Conservation (phyloP, 768 basidiomycete species). For the Neoboletus subvelutipes region DNA sequence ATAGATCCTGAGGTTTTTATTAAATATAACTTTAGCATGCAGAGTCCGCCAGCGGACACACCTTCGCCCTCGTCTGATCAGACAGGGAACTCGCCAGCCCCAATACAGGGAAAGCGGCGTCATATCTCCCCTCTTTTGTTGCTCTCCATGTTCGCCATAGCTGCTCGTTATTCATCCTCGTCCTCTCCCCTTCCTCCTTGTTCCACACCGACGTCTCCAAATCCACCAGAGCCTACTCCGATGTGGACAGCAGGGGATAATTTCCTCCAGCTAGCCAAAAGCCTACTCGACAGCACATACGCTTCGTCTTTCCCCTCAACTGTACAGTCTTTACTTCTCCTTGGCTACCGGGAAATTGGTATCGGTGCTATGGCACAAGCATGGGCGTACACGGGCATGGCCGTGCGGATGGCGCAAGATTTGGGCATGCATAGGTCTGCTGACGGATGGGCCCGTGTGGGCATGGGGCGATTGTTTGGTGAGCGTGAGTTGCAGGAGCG, state of each 20-base stretch:
- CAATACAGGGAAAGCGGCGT: conserved; percentile 42
- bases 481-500: conserved; percentile 66
- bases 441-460: conserved; percentile 70
- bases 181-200: conserved; percentile 29
- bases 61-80: conserved; percentile 32
- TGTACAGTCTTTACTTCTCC: conserved; percentile 74
- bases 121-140: conserved; percentile 65
- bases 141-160: conserved; percentile 81
- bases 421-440: conserved; percentile 80
- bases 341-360: conserved; percentile 84
- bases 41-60: conserved; percentile 28
- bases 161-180: conserved; percentile 62
- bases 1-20: background rate
- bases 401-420: conserved; percentile 90
- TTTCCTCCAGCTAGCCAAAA: conserved; percentile 67
- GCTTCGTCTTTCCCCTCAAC: conserved; percentile 72
- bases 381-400: conserved; percentile 87
- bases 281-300: conserved; percentile 63
- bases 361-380: conserved; percentile 88
- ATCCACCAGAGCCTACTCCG: conserved; percentile 45
- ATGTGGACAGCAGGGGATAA: conserved; percentile 85
- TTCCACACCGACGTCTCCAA: conserved; percentile 30
- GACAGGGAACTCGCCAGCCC: conserved; percentile 30
- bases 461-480: conserved; percentile 57
- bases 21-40: conserved; percentile 20